These are phyloP conservation scores for Recurvomyces mirabilis DNA, from an alignment of 495 filamentous ascomycete genomes.

Conservation along the genomic window DNA sequence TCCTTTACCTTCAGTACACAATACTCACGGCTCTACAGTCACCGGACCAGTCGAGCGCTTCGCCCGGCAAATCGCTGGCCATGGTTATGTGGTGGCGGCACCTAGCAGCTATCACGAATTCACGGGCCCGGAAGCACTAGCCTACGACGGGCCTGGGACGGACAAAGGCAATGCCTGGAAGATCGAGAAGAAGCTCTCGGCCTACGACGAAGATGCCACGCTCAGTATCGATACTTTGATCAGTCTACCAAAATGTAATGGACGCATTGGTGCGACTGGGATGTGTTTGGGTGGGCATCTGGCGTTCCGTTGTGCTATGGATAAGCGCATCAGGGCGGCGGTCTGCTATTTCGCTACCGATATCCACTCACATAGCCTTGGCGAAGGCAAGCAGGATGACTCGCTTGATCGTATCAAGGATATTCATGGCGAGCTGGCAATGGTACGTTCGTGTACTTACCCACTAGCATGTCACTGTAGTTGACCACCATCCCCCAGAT, in stretches of 20 bases:
- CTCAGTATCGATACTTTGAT: slow-evolving; percentile 66
- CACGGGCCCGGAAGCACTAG: slow-evolving; percentile 68
- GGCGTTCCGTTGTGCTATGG: slow-evolving; percentile 71
- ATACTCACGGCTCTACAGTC: slow-evolving; percentile 50
- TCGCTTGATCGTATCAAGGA: slow-evolving; percentile 52
- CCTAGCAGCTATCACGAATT: slow-evolving; percentile 92
- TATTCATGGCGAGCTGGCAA: slow-evolving; percentile 65
- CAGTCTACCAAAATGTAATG: slow-evolving; percentile 67
- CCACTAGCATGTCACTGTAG: background rate
- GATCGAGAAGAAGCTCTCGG: slow-evolving; percentile 60
- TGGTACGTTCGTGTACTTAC: slow-evolving; percentile 37
- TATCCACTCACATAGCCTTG: slow-evolving; percentile 67
- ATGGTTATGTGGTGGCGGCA: slow-evolving; percentile 87
- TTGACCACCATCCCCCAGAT: slow-evolving; percentile 35
- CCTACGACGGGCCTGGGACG: slow-evolving; percentile 80
- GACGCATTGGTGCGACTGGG: slow-evolving; percentile 73
- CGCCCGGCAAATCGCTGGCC: slow-evolving; percentile 81
- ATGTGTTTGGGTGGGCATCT: slow-evolving; percentile 96
- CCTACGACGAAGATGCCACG: slow-evolving; percentile 79
- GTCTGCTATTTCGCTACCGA: slow-evolving; percentile 93
- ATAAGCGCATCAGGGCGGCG: slow-evolving; percentile 60
- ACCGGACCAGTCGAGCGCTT: slow-evolving; percentile 88
- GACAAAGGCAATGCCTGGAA: slow-evolving; percentile 82
- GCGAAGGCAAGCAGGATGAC: slow-evolving; percentile 56
- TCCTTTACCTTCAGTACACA: no score